A percentile compares a stretch with the other conserved stretches of the same genome.
Conservation (phyloP, 2,329 filamentous ascomycete genomes). For the Talaromyces pinophilus region DNA sequence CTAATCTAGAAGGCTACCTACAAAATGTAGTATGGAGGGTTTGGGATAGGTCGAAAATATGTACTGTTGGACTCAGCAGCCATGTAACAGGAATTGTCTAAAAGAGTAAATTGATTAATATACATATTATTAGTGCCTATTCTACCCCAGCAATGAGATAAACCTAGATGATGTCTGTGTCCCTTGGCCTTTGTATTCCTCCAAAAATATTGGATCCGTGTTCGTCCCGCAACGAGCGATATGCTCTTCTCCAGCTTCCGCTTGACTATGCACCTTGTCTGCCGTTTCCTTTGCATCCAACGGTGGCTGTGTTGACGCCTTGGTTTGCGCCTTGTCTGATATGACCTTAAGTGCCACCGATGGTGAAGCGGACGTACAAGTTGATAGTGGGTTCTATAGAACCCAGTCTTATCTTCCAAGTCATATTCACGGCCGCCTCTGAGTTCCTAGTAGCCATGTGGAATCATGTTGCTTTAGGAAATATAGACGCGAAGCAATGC, state of each 20-base stretch:
- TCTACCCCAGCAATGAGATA: background rate
- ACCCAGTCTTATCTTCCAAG: background rate
- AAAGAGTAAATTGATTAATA: background rate
- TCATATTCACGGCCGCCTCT: background rate
- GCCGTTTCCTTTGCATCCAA: background rate
- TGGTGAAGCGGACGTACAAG: background rate
- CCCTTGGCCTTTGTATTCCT: background rate
- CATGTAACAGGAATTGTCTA: background rate
- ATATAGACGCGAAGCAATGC: background rate
- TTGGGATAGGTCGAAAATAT: background rate
- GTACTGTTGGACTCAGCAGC: background rate
- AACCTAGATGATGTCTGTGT: background rate
- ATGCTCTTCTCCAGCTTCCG: background rate
- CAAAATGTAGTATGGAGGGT: background rate
- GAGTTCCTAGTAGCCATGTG: background rate
- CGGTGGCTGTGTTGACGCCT: background rate
- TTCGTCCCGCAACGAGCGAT: background rate
- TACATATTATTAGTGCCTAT: background rate
- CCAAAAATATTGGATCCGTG: background rate
- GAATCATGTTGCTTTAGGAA: background rate
- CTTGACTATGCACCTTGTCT: background rate
- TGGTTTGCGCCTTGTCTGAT: background rate
- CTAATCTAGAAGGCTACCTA: background rate
- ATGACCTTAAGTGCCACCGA: background rate
- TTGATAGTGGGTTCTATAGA: background rate